phyloP scores from a whole-genome alignment of 2,329 filamentous ascomycete species.

The Neonectria punicea region DNA sequence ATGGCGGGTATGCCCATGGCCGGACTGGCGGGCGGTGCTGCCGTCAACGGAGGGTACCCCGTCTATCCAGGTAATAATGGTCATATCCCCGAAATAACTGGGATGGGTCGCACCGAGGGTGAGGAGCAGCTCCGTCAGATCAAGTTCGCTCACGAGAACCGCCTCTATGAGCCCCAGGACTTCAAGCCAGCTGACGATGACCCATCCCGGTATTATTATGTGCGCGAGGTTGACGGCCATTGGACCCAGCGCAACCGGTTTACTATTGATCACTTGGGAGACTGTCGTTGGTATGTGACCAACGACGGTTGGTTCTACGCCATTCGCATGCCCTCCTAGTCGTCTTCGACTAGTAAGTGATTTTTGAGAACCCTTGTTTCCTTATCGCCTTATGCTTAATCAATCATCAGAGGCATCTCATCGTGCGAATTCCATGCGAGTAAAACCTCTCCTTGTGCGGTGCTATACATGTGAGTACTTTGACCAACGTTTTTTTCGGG shows the following conservation, averaged over 20 bases:
- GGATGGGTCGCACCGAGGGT: constrained; percentile 61
- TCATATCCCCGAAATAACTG: constrained; percentile 60
- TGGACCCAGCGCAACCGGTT: constrained; percentile 69
- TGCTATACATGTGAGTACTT: not conserved
- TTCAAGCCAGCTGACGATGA: constrained; percentile 72
- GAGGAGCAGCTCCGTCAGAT: constrained; percentile 61
- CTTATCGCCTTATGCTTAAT: constrained; percentile 14
- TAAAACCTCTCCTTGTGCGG: not conserved
- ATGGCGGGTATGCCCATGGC: constrained; percentile 41
- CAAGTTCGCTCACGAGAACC: constrained; percentile 60
- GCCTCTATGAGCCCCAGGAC: constrained; percentile 67
- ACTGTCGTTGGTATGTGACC: constrained; percentile 68
- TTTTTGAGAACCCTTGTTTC: not conserved
- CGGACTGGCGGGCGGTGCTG: constrained; percentile 39
- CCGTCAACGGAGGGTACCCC: constrained; percentile 40
- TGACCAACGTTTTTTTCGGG: not conserved
- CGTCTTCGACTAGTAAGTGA: constrained; percentile 24
- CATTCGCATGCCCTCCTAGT: constrained; percentile 59
- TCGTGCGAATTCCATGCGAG: not conserved
- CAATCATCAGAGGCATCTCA: constrained; percentile 7
- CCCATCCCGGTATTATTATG: constrained; percentile 69
- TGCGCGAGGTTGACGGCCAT: constrained; percentile 68
- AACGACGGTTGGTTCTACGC: constrained; percentile 70
- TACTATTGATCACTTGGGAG: constrained; percentile 68
- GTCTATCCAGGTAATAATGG: constrained; percentile 55